A percentile compares a stretch with the other conserved stretches of the same genome.
These are phyloP conservation scores for Penicillium sp. DNA, from an alignment of 2,329 filamentous ascomycete genomes.

Conservation along the genomic window DNA sequence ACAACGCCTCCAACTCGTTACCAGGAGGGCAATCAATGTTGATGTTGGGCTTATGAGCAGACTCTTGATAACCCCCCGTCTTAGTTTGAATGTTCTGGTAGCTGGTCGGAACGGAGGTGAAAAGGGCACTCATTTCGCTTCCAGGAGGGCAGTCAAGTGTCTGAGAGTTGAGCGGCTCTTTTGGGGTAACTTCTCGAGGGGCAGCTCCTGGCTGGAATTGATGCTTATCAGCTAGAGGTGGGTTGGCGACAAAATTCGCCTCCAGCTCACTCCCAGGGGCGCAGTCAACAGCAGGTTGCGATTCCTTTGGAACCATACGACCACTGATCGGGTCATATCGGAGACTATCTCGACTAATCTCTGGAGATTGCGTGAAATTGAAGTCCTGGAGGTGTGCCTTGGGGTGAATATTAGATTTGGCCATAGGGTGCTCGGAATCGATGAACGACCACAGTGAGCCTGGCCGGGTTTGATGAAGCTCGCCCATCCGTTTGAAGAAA, in stretches of 20 bases:
- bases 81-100: neutral
- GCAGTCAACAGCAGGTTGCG: neutral
- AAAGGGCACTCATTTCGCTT: constrained; percentile 7
- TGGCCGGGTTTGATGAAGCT: constrained; percentile 27
- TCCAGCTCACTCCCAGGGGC: constrained; percentile 10
- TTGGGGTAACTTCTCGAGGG: neutral
- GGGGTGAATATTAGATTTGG: neutral
- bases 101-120: neutral
- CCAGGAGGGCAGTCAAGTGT: constrained; percentile 10
- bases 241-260: constrained; percentile 7
- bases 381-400: constrained; percentile 6
- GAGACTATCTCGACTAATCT: constrained; percentile 14
- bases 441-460: constrained; percentile 34
- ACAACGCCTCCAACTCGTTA: constrained; percentile 8
- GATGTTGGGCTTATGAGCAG: constrained; percentile 6
- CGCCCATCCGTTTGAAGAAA: constrained; percentile 21
- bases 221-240: constrained; percentile 5
- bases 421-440: neutral
- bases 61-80: neutral
- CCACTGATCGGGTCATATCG: constrained; percentile 46
- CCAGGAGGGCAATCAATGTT: constrained; percentile 11
- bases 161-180: neutral
- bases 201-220: constrained; percentile 8
- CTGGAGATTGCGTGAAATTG: constrained; percentile 6
- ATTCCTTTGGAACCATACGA: constrained; percentile 36